phyloP scores from a whole-genome alignment of 495 filamentous ascomycete genomes.

The Penicillium argentinense region DNA sequence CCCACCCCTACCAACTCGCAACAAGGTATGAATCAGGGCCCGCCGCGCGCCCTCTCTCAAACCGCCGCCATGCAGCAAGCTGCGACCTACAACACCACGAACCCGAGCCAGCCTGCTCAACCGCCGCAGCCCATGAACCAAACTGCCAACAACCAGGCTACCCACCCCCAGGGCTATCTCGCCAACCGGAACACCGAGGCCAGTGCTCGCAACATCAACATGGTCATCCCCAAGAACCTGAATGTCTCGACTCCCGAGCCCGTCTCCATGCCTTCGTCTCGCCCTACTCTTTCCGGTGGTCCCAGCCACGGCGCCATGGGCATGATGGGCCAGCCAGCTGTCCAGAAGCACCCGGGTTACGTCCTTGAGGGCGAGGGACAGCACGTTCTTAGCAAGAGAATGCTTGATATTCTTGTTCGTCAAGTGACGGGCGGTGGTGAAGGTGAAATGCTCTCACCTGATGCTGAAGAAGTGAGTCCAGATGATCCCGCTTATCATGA shows the following conservation, averaged over 20 bases:
- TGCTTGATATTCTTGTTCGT: constrained; percentile 90
- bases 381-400: constrained; percentile 89
- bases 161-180: constrained; percentile 53
- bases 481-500: not conserved
- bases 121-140: constrained; percentile 38
- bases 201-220: constrained; percentile 51
- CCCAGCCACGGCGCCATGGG: constrained; percentile 69
- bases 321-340: constrained; percentile 80
- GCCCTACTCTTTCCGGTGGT: constrained; percentile 78
- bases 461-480: constrained; percentile 84
- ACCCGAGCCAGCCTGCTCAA: constrained; percentile 36
- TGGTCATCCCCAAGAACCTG: constrained; percentile 80
- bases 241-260: constrained; percentile 68
- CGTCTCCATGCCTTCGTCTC: constrained; percentile 65
- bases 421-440: constrained; percentile 84
- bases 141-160: constrained; percentile 37
- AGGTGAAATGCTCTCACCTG: constrained; percentile 72
- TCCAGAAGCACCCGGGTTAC: constrained; percentile 75
- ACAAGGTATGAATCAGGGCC: constrained; percentile 44
- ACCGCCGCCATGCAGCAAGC: constrained; percentile 61
- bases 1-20: constrained; percentile 45
- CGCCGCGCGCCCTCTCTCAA: constrained; percentile 60
- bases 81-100: constrained; percentile 54
- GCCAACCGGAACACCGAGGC: constrained; percentile 49
- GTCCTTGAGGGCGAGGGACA: constrained; percentile 88